phyloP scores from a whole-genome alignment of 345 rosid species.

The Sapria himalayana region DNA sequence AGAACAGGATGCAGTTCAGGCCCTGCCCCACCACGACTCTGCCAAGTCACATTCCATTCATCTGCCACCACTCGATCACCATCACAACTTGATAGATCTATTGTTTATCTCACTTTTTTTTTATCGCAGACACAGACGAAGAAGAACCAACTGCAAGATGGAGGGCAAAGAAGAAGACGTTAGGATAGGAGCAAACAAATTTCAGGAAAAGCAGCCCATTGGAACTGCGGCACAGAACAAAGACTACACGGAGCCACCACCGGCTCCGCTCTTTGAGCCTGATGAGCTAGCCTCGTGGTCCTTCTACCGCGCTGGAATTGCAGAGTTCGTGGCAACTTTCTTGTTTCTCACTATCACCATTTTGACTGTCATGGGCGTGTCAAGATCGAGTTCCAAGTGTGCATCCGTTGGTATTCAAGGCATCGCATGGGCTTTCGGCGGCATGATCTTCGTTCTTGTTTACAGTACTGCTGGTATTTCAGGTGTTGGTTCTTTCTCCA shows the following conservation, averaged over 20 bases:
- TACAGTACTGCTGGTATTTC: slow-evolving; percentile 69
- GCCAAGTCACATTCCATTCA: too few relatives aligned
- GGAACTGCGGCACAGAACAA: slow-evolving; percentile 42
- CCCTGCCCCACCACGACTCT: too few relatives aligned
- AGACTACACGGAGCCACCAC: slow-evolving; percentile 42
- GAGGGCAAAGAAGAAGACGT: slow-evolving; percentile 58
- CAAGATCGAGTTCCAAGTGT: slow-evolving; percentile 18
- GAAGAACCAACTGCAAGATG: too few relatives aligned
- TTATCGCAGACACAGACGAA: too few relatives aligned
- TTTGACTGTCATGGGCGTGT: slow-evolving; percentile 51
- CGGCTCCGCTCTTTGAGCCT: slow-evolving; percentile 41
- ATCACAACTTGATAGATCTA: too few relatives aligned
- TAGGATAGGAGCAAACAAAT: slow-evolving; percentile 42
- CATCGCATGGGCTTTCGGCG: slow-evolving; percentile 65
- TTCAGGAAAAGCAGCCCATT: slow-evolving; percentile 45
- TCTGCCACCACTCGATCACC: too few relatives aligned
- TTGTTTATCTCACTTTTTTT: too few relatives aligned
- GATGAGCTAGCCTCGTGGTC: slow-evolving; percentile 54
- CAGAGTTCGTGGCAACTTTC: slow-evolving; percentile 45
- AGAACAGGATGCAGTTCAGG: too few relatives aligned
- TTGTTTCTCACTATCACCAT: slow-evolving; percentile 43
- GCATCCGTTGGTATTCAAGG: slow-evolving; percentile 48
- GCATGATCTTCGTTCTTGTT: slow-evolving; percentile 67
- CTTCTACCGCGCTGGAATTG: slow-evolving; percentile 54
- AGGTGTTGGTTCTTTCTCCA: slow-evolving; percentile 9